Base-by-base conservation (phyloP, 2,329 filamentous ascomycete genomes). In the Apiospora rasikravindrae region DNA sequence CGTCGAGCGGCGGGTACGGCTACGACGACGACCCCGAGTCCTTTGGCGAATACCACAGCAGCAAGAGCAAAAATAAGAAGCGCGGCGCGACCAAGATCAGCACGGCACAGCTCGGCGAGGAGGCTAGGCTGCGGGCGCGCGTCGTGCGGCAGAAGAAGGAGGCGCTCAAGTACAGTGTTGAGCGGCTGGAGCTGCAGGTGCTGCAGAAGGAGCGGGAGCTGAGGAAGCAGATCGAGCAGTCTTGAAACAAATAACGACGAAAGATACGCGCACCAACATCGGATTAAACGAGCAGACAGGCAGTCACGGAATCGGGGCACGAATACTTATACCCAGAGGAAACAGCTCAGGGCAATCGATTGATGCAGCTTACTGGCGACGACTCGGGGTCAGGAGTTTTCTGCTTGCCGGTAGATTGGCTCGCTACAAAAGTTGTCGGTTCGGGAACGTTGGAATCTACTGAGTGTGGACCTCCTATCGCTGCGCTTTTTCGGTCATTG, bases 141-240 rank as follows among this genome's bases (percentile, higher is more conserved):
- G 91, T 93, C 74, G 82, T 96, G 71, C 86, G 90, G 72, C 93
- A 95, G 85, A 92, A 94, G 83, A 96, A 94, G 82, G 94, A 97
- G 82, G 90, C 94, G 69, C 83, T 98, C 77, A 91, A 93, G 80
- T 98, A 97, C 84, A 92, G 94, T 40, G 94, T 98, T 24, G 94
- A 96, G 80, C 88, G 95, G 73, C 82, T 98, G 75, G 94, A 96
- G 85, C 80, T 98, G 77, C 94, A 98, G 84, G 93, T 94, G n/a
- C 87, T 91, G 77, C 95, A 98, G 78, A 90, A 89, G 81, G 89
- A 91, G 83, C 83, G 88, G 74, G 89, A 91, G 81, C 76, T 91
- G 77, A 81, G 87, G 75, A 85, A 87, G 80, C 81, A 86, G 74
- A 75, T 90, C 64, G 86, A 87, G 24, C 76, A 77, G 71, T 74